Conservation (phyloP, 768 basidiomycete genomes). For the Termitomyces sp. region DNA sequence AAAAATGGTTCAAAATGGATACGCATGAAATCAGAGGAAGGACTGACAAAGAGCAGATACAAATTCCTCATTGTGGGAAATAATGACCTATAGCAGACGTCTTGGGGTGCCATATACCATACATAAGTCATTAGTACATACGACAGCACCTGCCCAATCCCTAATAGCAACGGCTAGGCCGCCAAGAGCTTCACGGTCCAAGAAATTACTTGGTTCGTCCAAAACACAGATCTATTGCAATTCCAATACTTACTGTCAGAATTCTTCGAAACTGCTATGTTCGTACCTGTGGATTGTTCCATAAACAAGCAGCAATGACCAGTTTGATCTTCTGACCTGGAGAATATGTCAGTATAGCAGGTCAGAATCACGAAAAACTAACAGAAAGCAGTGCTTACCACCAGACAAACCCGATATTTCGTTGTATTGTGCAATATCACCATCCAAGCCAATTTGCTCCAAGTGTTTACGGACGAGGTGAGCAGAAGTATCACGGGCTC, state of each 20-base stretch:
- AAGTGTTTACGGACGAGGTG: slow-evolving; percentile 85
- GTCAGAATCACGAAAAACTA: background rate
- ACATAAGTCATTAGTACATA: slow-evolving; percentile 25
- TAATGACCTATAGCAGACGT: slow-evolving; percentile 61
- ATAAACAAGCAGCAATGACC: slow-evolving; percentile 90
- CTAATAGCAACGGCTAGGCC: slow-evolving; percentile 92
- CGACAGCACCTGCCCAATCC: slow-evolving; percentile 91
- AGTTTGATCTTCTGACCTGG: slow-evolving; percentile 94
- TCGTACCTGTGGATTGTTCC: slow-evolving; percentile 89
- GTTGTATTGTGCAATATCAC: slow-evolving; percentile 97
- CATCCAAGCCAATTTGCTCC: slow-evolving; percentile 93
- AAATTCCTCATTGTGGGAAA: slow-evolving; percentile 93
- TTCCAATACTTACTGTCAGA: background rate
- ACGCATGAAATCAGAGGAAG: slow-evolving; percentile 6
- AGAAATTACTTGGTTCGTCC: slow-evolving; percentile 94
- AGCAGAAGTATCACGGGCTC: slow-evolving; percentile 78
- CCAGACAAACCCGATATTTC: slow-evolving; percentile 93
- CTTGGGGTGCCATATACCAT: slow-evolving; percentile 6
- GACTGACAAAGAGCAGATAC: slow-evolving; percentile 73
- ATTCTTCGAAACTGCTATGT: background rate
- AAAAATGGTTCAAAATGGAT: slow-evolving; percentile 5
- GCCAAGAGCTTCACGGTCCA: slow-evolving; percentile 93
- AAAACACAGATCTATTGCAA: slow-evolving; percentile 57
- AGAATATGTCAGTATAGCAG: slow-evolving; percentile 5
- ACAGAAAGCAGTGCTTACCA: slow-evolving; percentile 39